phyloP scores from a whole-genome alignment of 2,329 filamentous ascomycete genomes.

The Claviceps arundinis region DNA sequence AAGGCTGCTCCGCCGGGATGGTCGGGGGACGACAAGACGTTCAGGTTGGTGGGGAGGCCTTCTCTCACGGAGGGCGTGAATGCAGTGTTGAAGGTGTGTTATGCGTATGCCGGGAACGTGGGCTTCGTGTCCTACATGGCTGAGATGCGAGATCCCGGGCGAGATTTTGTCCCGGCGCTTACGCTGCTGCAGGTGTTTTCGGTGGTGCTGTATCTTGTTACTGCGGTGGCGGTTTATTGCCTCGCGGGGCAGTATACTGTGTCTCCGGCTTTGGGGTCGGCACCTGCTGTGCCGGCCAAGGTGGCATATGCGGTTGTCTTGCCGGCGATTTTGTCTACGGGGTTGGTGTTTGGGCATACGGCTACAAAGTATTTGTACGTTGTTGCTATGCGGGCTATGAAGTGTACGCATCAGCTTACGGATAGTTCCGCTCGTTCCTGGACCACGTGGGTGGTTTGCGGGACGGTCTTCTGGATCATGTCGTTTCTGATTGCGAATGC shows the following conservation, averaged over 20 bases:
- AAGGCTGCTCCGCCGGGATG: conserved; percentile 15
- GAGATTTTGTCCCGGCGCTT: conserved; percentile 18
- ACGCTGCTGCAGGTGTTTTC: conserved; percentile 19
- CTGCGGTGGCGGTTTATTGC: conserved; percentile 19
- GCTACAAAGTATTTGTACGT: too few species aligned
- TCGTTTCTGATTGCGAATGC: conserved; percentile 23
- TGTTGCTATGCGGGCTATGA: conserved; percentile 6
- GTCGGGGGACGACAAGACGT: conserved; percentile 11
- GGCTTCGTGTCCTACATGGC: conserved; percentile 24
- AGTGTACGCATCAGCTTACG: conserved; percentile 20
- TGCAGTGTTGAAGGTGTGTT: conserved; percentile 21
- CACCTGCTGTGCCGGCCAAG: conserved; percentile 18
- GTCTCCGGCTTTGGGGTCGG: conserved; percentile 21
- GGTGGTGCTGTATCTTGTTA: conserved; percentile 19
- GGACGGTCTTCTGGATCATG: conserved; percentile 20
- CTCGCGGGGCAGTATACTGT: conserved; percentile 19
- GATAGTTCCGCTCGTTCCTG: conserved; percentile 20
- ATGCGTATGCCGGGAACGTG: conserved; percentile 25
- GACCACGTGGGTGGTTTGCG: conserved; percentile 21
- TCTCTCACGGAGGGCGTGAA: conserved; percentile 19
- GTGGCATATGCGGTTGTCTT: conserved; percentile 19
- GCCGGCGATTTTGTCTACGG: conserved; percentile 20
- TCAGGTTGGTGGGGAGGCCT: conserved; percentile 17
- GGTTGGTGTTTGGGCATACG: conserved; percentile 16
- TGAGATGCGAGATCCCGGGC: conserved; percentile 20